phyloP scores from a whole-genome alignment of 257 asterid genomes.

The Anisodus tanguticus region DNA sequence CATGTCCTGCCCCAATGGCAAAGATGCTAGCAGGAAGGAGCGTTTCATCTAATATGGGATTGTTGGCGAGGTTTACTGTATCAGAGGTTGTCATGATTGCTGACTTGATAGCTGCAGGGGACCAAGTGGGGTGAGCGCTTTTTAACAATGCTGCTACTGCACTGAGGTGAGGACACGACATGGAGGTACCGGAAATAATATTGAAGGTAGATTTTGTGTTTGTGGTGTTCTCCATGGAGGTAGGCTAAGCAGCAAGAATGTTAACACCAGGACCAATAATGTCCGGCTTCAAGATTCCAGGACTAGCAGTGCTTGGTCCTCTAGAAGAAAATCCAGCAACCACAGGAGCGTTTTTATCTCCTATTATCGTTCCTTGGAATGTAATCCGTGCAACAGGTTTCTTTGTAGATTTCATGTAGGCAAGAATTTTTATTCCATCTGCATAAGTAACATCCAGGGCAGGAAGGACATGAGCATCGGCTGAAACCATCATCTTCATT shows the following conservation, averaged over 20 bases:
- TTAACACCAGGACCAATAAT: conserved; percentile 61
- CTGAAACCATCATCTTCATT: conserved; percentile 32
- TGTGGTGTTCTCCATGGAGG: conserved; percentile 38
- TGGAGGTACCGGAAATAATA: conserved; percentile 56
- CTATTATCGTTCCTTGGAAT: conserved; percentile 53
- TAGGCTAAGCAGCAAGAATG: conserved; percentile 56
- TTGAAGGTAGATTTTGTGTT: conserved; percentile 44
- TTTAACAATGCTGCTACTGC: conserved; percentile 54
- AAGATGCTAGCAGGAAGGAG: neutral
- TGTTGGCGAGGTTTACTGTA: conserved; percentile 1
- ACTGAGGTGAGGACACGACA: conserved; percentile 57
- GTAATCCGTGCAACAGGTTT: conserved; percentile 34
- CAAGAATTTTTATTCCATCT: conserved; percentile 32
- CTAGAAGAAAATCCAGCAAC: conserved; percentile 55
- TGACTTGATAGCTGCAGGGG: conserved; percentile 30
- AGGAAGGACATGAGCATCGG: conserved; percentile 43
- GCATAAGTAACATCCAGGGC: conserved; percentile 32
- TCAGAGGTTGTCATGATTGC: conserved; percentile 18
- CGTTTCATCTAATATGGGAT: conserved; percentile 3
- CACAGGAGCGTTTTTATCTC: conserved; percentile 45
- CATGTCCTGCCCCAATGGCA: conserved; percentile 10
- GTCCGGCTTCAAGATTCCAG: conserved; percentile 64
- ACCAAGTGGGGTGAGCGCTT: conserved; percentile 52
- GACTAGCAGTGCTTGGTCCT: conserved; percentile 48
- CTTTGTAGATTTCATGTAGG: conserved; percentile 41